Conservation (phyloP, 495 filamentous ascomycete genomes). For the Aspergillus mulundensis region DNA sequence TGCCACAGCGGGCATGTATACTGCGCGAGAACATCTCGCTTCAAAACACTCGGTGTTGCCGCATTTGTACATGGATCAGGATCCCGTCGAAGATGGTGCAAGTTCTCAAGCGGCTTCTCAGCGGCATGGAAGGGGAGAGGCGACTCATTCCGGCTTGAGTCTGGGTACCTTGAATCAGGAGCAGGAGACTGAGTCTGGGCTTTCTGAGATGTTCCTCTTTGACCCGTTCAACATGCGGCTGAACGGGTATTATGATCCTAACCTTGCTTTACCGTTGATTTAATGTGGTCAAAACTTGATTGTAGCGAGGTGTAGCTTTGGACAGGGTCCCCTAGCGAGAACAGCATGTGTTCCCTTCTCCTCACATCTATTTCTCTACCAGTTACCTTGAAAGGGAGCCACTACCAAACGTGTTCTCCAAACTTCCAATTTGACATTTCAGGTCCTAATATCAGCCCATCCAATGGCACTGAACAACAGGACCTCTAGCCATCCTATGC, state of each 20-base stretch:
- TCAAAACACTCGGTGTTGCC: not conserved
- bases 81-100: not conserved
- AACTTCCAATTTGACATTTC: too few species aligned
- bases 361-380: too few species aligned
- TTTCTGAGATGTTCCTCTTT: not conserved
- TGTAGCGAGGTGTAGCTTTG: not conserved
- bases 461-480: not conserved
- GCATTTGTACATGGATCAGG: not conserved
- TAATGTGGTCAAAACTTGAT: not conserved
- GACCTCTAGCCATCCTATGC: not conserved
- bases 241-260: conserved; percentile 2
- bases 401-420: too few species aligned
- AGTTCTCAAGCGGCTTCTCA: not conserved
- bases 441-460: not conserved
- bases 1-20: not conserved
- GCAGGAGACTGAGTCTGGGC: not conserved
- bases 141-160: not conserved
- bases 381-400: too few species aligned
- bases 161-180: not conserved
- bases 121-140: too few species aligned
- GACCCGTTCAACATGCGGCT: conserved; percentile 4
- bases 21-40: not conserved
- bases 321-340: not conserved
- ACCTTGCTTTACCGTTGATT: not conserved
- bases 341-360: too few species aligned